Conservation (phyloP, 2,329 filamentous ascomycete genomes). For the Alternaria metachromatica region DNA sequence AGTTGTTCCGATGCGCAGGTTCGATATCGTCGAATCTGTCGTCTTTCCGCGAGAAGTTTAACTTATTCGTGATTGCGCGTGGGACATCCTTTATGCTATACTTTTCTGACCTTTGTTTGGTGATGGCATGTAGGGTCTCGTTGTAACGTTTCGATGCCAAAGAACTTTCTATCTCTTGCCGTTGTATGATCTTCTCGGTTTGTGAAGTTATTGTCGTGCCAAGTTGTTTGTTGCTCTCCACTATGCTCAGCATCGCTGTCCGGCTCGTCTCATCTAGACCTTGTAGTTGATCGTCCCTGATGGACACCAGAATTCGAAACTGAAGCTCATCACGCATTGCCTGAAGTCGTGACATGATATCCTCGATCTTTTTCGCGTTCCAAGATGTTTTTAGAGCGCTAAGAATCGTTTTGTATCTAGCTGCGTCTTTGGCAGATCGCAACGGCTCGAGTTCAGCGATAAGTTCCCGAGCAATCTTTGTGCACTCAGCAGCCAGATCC, state of each 20-base stretch:
- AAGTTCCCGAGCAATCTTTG: neutral
- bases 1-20: neutral
- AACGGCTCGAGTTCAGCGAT: neutral
- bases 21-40: neutral
- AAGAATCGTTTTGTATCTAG: neutral
- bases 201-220: neutral
- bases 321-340: neutral
- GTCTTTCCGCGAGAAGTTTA: neutral
- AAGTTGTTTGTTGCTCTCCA: neutral
- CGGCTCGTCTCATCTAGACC: neutral
- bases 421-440: neutral
- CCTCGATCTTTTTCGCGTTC: neutral
- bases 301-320: neutral
- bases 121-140: neutral
- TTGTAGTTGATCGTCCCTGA: neutral
- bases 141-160: neutral
- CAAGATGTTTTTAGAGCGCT: neutral
- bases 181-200: neutral
- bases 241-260: neutral
- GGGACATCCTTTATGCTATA: neutral
- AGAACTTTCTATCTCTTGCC: neutral
- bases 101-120: neutral
- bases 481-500: neutral
- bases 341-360: neutral
- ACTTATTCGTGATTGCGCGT: neutral